These are phyloP conservation scores for Lentinula guzmanii DNA, from an alignment of 768 basidiomycete species.

Conservation along the genomic window DNA sequence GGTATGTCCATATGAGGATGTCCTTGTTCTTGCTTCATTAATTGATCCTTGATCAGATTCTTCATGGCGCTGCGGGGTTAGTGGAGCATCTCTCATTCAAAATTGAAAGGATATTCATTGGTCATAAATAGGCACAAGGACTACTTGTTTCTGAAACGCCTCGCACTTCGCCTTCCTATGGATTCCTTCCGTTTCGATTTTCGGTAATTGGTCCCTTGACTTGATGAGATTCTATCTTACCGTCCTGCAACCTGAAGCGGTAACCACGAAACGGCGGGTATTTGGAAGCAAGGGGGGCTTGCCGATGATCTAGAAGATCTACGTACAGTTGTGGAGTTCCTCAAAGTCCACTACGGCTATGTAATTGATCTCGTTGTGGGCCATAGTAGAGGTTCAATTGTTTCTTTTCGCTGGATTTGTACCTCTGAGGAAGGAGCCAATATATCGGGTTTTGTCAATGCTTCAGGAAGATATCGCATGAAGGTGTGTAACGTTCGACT, in stretches of 20 bases:
- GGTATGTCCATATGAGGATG: constrained; percentile 36
- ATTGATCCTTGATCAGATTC: constrained; percentile 40
- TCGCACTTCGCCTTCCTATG: constrained; percentile 56
- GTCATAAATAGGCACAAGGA: constrained; percentile 63
- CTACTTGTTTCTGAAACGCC: constrained; percentile 73
- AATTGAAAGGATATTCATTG: not conserved
- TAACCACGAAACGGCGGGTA: constrained; percentile 70
- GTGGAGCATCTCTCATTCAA: constrained; percentile 10
- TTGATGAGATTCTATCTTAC: not conserved
- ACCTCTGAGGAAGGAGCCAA: constrained; percentile 50
- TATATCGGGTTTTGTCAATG: constrained; percentile 64
- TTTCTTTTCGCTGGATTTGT: constrained; percentile 63
- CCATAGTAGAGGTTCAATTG: constrained; percentile 75
- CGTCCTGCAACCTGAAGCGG: constrained; percentile 37
- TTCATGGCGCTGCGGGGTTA: constrained; percentile 78
- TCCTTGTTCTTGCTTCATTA: constrained; percentile 6
- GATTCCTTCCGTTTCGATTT: constrained; percentile 89
- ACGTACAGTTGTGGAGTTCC: constrained; percentile 54
- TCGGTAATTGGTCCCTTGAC: constrained; percentile 39
- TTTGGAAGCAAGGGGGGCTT: constrained; percentile 56
- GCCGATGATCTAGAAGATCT: constrained; percentile 62
- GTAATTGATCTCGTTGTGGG: constrained; percentile 64
- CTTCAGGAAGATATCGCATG: constrained; percentile 77
- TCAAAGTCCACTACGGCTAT: constrained; percentile 58
- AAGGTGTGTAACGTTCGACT: constrained; percentile 36